These are phyloP conservation scores for Spatholobus suberectus DNA, from an alignment of 306 rosid species.

Conservation along the genomic window DNA sequence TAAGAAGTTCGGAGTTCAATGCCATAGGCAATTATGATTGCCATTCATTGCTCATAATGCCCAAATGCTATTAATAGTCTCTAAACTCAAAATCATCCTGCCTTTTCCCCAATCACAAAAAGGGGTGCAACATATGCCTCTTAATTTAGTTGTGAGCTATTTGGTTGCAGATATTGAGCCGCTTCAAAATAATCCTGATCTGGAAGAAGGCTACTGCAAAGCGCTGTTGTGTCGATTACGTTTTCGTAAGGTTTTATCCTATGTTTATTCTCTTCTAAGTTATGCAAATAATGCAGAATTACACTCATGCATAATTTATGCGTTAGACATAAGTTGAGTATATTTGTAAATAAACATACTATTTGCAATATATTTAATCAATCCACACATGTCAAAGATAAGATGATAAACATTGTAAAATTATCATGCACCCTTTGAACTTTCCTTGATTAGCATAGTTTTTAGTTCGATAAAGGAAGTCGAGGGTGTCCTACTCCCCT, in stretches of 20 bases:
- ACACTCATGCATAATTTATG: slow-evolving; percentile 38
- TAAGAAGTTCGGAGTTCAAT: not conserved
- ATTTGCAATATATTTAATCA: slow-evolving; percentile 8
- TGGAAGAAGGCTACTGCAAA: slow-evolving; percentile 97
- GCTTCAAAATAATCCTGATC: slow-evolving; percentile 70
- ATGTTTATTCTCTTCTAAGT: slow-evolving; percentile 56
- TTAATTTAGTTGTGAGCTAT: slow-evolving; percentile 31
- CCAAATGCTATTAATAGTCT: slow-evolving; percentile 9
- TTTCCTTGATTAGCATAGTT: slow-evolving; percentile 26
- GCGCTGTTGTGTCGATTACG: slow-evolving; percentile 95
- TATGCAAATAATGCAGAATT: slow-evolving; percentile 34
- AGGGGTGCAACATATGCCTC: slow-evolving; percentile 37
- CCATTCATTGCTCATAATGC: slow-evolving; percentile 12
- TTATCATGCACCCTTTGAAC: slow-evolving; percentile 20
- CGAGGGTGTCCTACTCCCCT: slow-evolving; percentile 1
- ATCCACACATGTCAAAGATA: slow-evolving; percentile 19
- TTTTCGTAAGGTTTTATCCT: slow-evolving; percentile 99
- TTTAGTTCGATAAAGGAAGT: slow-evolving; percentile 22
- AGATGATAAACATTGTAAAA: slow-evolving; percentile 13
- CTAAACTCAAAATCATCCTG: slow-evolving; percentile 1
- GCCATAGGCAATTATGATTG: not conserved
- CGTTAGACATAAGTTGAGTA: slow-evolving; percentile 5
- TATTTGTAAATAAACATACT: not conserved
- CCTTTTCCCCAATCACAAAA: slow-evolving; percentile 20
- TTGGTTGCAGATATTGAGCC: slow-evolving; percentile 80